Evolutionary conservation across 345 rosid species (phyloP).

Genomic region (Viola odorata): DNA sequence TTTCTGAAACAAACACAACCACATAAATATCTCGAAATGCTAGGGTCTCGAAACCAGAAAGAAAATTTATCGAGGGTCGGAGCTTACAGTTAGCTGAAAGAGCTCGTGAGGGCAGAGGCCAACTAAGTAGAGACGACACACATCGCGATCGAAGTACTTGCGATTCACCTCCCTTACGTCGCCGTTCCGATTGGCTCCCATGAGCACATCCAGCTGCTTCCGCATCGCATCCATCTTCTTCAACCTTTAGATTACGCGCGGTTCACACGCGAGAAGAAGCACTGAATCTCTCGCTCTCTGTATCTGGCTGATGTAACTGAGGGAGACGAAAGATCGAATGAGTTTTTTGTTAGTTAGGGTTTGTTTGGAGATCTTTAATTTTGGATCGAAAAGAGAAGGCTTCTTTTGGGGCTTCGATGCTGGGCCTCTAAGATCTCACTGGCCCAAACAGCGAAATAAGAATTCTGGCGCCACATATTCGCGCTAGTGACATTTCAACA

Average conservation of each 20-base stretch:
- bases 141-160: conserved; percentile 98
- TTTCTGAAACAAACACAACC: conserved; percentile 46
- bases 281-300: no score
- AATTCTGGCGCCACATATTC: no score
- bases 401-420: no score
- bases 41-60: not conserved
- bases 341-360: no score
- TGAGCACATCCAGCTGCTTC: conserved; percentile 96
- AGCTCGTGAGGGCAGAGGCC: conserved; percentile 99
- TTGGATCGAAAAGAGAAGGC: no score
- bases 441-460: no score
- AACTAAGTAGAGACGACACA: conserved; percentile 88
- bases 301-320: no score
- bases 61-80: no score
- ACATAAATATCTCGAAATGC: not conserved
- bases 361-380: no score
- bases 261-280: not conserved
- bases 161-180: conserved; percentile 96
- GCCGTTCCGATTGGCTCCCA: conserved; percentile 99
- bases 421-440: no score
- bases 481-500: no score
- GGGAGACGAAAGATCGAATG: no score
- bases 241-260: not conserved
- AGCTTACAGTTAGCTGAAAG: conserved; percentile 70
- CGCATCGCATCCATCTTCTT: conserved; percentile 90